A percentile compares a stretch with the other conserved stretches of the same genome.
These are phyloP conservation scores for Rhododendron griersonianum DNA, from an alignment of 148 eudicot genomes.

Conservation along the genomic window DNA sequence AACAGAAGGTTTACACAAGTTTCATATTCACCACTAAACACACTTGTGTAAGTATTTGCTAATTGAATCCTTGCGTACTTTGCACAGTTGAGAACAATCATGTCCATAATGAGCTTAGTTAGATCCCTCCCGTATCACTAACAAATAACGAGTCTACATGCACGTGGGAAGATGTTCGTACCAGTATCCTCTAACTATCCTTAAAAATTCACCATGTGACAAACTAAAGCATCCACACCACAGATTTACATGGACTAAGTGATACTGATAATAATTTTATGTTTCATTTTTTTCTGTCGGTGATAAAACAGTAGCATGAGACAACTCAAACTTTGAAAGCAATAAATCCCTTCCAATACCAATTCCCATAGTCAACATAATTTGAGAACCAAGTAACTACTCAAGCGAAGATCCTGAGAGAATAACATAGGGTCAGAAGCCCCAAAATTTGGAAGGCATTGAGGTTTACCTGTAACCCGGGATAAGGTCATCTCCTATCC, in stretches of 20 bases:
- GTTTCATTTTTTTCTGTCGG: neutral
- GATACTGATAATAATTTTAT: neutral
- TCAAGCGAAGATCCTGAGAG: neutral
- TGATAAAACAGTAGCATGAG: neutral
- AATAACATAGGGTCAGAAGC: neutral
- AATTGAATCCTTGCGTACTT: neutral
- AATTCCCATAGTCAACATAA: neutral
- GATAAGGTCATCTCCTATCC: conserved; percentile 70
- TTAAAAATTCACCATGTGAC: neutral
- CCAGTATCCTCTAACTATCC: neutral
- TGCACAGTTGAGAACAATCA: neutral
- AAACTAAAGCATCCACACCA: neutral
- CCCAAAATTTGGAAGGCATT: neutral
- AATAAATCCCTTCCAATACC: neutral
- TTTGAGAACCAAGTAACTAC: neutral
- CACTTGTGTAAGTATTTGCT: neutral
- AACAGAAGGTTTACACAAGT: neutral
- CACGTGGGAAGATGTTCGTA: neutral
- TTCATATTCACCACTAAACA: neutral
- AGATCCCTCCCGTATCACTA: neutral
- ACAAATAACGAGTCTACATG: neutral
- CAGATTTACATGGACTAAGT: neutral
- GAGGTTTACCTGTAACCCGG: conserved; percentile 43
- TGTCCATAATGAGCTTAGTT: neutral
- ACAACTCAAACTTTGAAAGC: neutral